These are phyloP conservation scores for Ophiocordyceps polyrhachis-furcata DNA, from an alignment of 2,329 filamentous ascomycete species.

Conservation along the genomic window DNA sequence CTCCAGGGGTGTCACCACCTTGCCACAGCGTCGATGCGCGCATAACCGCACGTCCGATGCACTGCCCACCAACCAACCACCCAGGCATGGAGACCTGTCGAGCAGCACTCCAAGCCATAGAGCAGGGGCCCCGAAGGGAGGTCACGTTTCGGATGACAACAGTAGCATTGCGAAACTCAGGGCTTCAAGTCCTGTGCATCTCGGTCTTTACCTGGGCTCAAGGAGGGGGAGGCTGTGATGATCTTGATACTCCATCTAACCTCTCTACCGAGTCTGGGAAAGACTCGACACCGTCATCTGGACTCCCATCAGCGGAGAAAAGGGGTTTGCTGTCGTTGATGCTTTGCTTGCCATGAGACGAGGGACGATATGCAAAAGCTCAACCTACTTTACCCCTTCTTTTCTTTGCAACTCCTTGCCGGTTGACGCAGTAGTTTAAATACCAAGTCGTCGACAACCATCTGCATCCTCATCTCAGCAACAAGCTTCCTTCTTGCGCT, in stretches of 20 bases:
- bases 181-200: no score
- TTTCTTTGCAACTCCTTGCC: background rate
- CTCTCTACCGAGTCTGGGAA: no score
- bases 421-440: background rate
- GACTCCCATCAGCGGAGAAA: background rate
- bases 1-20: background rate
- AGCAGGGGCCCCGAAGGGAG: no score
- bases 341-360: no score
- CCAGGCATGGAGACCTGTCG: no score
- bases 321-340: no score
- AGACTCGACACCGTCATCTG: background rate
- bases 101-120: no score
- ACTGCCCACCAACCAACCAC: background rate
- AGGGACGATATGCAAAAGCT: background rate
- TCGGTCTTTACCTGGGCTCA: no score
- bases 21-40: background rate
- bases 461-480: background rate
- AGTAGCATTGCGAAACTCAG: no score
- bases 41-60: background rate
- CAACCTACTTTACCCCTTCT: background rate
- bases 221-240: no score
- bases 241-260: no score
- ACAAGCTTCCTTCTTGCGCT: background rate
- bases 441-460: background rate
- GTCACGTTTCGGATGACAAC: no score